Evolutionary conservation across 495 filamentous ascomycete species (phyloP), one percentile per base, ranked within the genome.

Genomic region (Thozetella sp.): DNA sequence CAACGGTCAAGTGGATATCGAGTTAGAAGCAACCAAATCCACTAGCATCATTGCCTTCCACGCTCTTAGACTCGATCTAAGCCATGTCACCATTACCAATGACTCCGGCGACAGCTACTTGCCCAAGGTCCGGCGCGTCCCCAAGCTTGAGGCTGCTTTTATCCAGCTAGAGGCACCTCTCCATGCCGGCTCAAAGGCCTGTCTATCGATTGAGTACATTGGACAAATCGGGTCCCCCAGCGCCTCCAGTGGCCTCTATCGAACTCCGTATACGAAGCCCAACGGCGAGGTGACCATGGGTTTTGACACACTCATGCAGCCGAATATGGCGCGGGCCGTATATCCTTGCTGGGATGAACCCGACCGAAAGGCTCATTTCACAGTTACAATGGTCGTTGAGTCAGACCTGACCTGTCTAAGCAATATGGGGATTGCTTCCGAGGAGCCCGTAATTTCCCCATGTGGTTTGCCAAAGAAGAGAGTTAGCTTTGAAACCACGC

Each of bases 261-360:
- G 4, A 4, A 48, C 43, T 4, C 43, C 43, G 11, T 48, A 13
- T n/a, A 9, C 43, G n/a, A 11, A 4, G n/a, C 43, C n/a, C 10
- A n/a, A 20, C n/a, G 43, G 43, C 9, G 43, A 19, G 43, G 43
- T 48, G 43, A 48, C 12, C 11, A 9, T 13, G 50, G 50, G 50
- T 6, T 24, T 52, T 26, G 4, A 52, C 19, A 26, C 50, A 15
- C 22, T 52, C 9, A 52, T 26, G 50, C 50, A 52, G 50, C 24
- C 24, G 4, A 26, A 6, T 2, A 52, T 52, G 50, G 91, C 91
- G 13, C 82, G 91, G 34, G 73, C 89, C 66, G 90, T 89, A 12
- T 91, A 93, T 70, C 91, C 91, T 50, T 93, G 91, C 74, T 93
- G 93, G 64, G 91, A 94, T 69, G 91, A 94, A 73, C 91, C 91